Evolutionary conservation across 2,329 filamentous ascomycete genomes (phyloP).

Genomic region (Aspergillus chevalieri): DNA sequence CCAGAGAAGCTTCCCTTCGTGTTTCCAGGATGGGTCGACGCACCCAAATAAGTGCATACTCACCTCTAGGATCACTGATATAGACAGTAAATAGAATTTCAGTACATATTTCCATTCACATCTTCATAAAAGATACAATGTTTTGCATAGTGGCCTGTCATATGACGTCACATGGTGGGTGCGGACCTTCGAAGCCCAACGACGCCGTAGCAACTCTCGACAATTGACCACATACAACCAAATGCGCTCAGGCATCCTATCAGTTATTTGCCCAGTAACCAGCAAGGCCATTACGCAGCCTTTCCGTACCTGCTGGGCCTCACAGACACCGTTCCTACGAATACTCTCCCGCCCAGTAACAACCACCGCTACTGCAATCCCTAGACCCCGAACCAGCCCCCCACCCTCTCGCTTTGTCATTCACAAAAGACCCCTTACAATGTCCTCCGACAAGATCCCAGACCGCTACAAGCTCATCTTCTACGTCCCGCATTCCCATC

Average conservation of each 20-base stretch:
- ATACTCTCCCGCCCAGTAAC: not conserved
- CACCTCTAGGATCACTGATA: not conserved
- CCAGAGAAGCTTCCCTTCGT: constrained; percentile 49
- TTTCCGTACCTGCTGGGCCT: not conserved
- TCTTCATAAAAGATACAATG: too few species aligned
- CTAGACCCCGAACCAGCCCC: not conserved
- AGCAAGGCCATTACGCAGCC: not conserved
- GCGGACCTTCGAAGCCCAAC: too few species aligned
- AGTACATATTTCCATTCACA: not conserved
- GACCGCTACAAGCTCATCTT: constrained; percentile 41
- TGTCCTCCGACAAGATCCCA: constrained; percentile 16
- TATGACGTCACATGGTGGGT: not conserved
- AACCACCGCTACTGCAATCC: not conserved
- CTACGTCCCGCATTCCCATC: constrained; percentile 35
- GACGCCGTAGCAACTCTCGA: not conserved
- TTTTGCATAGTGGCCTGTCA: not conserved
- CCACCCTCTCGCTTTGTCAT: not conserved
- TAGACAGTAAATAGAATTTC: not conserved
- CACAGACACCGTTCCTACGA: not conserved
- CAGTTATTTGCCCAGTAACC: not conserved
- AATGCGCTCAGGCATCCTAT: not conserved
- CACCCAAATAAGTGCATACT: constrained; percentile 26
- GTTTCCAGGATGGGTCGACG: constrained; percentile 49
- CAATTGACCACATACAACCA: not conserved
- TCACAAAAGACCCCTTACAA: constrained; percentile 8